A percentile compares a stretch with the other conserved stretches of the same genome.
Evolutionary conservation across 257 asterid genomes (phyloP).

Genomic region (Ehretia macrophylla): DNA sequence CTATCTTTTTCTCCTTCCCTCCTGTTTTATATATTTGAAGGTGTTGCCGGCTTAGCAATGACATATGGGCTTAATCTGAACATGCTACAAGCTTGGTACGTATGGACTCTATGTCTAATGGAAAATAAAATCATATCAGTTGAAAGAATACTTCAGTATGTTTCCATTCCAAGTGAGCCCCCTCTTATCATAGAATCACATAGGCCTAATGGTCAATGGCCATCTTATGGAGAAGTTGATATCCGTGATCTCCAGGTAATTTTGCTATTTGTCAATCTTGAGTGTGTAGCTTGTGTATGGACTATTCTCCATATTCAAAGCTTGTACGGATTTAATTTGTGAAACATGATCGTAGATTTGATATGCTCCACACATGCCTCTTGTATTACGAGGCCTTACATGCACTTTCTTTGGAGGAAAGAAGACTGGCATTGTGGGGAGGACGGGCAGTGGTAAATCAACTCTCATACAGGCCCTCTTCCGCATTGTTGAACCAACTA

Average conservation of each 20-base stretch:
- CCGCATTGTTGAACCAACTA: conserved; percentile 77
- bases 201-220: conserved; percentile 66
- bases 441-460: conserved; percentile 97
- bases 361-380: conserved; percentile 89
- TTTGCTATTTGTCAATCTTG: conserved; percentile 34
- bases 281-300: conserved; percentile 8
- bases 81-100: conserved; percentile 58
- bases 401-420: conserved; percentile 81
- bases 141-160: conserved; percentile 84
- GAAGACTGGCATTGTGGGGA: conserved; percentile 86
- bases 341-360: conserved; percentile 45
- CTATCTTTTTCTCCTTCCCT: not conserved
- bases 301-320: conserved; percentile 39
- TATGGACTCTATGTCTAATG: conserved; percentile 66
- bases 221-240: conserved; percentile 59
- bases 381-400: conserved; percentile 73
- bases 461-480: conserved; percentile 94
- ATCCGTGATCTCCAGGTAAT: conserved; percentile 74
- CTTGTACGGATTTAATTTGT: not conserved
- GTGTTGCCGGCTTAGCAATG: conserved; percentile 85
- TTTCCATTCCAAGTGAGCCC: conserved; percentile 62
- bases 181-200: conserved; percentile 76
- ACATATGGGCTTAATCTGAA: conserved; percentile 84
- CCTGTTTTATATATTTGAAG: conserved; percentile 27
- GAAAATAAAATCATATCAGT: conserved; percentile 85